Evolutionary conservation across 345 rosid species (phyloP), one percentile per base, ranked within the genome.

Genomic region (Excoecaria cochinchinensis): DNA sequence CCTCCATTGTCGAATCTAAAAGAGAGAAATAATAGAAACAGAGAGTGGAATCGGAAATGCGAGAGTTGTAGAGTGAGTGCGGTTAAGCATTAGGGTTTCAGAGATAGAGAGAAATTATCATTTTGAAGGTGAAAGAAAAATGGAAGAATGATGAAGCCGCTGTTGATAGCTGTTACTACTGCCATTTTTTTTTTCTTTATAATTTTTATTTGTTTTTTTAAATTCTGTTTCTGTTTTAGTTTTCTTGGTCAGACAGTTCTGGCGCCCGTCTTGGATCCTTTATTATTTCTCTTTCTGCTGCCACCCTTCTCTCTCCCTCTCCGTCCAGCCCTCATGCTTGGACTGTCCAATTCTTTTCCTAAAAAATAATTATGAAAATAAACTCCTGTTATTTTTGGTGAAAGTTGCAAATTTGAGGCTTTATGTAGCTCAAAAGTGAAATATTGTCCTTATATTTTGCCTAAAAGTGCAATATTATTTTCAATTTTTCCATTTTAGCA

Each of bases 1-100:
- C 86, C 80, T 96, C 97, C 99, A 93, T 92, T 66, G 62, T 71
- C 13, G 71, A 44, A 76, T 67, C 58, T 61, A 56, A 56, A 42
- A 11, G 59, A 69, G 13, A 55, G 19, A 72, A 15, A 12, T 4
- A 25, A 10, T 4, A 56, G 14, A 70, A 56, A n/a, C 7, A 42
- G 19, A 56, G 17, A 50, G 11, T 42, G 0, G 15, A 40, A 12
- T 16, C 8, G 9, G 21, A 16, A 76, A 40, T 16, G 9, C 60
- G 36, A 11, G 7, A 13, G 51, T 19, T 6, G 3, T 13, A 38
- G 14, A 9, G 31, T 53, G n/a, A 4, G 8, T 5, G 11, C 3
- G 25, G 44, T 8, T 25, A 47, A 6, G 40, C 11, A 19, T 44
- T 74, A 74, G 78, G 82, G 74, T 67, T 78, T 77, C n/a, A 71